These are phyloP conservation scores for Pseudocercospora macadamiae DNA, from an alignment of 2,329 filamentous ascomycete species.

Conservation along the genomic window DNA sequence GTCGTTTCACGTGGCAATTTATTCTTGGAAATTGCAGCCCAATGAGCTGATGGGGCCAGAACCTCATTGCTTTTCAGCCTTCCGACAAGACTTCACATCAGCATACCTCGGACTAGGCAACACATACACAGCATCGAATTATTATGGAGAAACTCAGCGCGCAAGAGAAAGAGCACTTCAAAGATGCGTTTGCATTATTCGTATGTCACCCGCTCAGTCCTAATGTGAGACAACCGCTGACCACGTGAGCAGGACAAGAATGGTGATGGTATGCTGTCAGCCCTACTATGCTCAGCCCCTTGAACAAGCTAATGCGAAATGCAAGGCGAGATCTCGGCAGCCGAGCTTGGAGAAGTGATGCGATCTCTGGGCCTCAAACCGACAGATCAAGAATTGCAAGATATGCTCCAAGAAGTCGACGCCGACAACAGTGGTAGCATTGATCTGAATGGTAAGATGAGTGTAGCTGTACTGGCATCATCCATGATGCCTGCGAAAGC, in stretches of 20 bases:
- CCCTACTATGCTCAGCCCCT: background rate
- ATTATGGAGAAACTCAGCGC: constrained; percentile 17
- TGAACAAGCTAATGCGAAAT: background rate
- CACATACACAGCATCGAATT: background rate
- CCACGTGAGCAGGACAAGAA: constrained; percentile 22
- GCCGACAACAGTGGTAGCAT: constrained; percentile 21
- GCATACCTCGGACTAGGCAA: background rate
- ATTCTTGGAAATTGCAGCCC: background rate
- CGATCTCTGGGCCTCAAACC: constrained; percentile 22
- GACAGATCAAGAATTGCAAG: constrained; percentile 22
- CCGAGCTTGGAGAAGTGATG: constrained; percentile 25
- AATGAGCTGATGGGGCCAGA: too few relatives aligned
- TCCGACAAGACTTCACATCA: background rate
- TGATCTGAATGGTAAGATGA: constrained; percentile 19
- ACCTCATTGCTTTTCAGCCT: background rate
- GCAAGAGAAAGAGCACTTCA: constrained; percentile 19
- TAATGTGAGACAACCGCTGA: background rate
- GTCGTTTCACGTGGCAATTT: too few relatives aligned
- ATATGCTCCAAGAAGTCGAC: constrained; percentile 26
- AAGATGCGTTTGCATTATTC: constrained; percentile 20
- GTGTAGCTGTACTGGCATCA: too few relatives aligned
- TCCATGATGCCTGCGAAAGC: too few relatives aligned
- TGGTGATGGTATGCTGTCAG: constrained; percentile 19
- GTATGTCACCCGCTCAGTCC: constrained; percentile 5
- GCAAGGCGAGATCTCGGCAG: constrained; percentile 24